Evolutionary conservation across 2,329 filamentous ascomycete genomes (phyloP), one percentile per base, ranked within the genome.

Genomic region (Colletotrichum tropicale): DNA sequence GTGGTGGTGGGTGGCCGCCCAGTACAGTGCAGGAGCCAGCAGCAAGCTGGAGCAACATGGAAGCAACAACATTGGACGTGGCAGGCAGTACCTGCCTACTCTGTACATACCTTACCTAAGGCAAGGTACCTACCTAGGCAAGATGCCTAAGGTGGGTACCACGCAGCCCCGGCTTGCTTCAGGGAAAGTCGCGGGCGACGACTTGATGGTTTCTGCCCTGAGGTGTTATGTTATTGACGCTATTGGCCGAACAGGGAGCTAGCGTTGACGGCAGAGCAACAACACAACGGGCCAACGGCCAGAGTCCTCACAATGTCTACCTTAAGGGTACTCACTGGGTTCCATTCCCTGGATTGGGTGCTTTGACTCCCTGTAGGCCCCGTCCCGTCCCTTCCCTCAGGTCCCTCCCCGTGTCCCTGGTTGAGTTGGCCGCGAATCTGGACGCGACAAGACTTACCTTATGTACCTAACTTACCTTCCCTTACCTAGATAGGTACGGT

Each of bases 201-300:
- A 48, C 43, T 21, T 48, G 18, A 48, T 36, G 38, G 38, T 21
- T 48, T 18, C 43, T 48, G 43, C 43, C 43, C 43, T 21, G n/a
- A 48, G 43, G n/a, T 48, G 43, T 21, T 21, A 8, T 48, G 43
- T 48, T 48, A 21, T 48, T 48, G n/a, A 48, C 43, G 30, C 73
- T 32, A 64, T 75, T 67, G n/a, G 32, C 69, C 58, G 16, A 21
- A 56, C 56, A 13, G 38, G 69, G 30, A n/a, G 30, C 34, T 72
- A 62, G 69, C 56, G 69, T 75, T 21, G 69, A 67, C 69, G 73
- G 69, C 73, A 75, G 62, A 75, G 69, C 73, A 75, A 75, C 55
- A 72, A 67, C 62, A 67, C 32, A 48, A 38, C 43, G 28, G 56
- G 26, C 18, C 55, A 34, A 18, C 8, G 28, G 58, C 58, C 58